phyloP scores from a whole-genome alignment of 345 rosid genomes.

The Populus euphratica region DNA sequence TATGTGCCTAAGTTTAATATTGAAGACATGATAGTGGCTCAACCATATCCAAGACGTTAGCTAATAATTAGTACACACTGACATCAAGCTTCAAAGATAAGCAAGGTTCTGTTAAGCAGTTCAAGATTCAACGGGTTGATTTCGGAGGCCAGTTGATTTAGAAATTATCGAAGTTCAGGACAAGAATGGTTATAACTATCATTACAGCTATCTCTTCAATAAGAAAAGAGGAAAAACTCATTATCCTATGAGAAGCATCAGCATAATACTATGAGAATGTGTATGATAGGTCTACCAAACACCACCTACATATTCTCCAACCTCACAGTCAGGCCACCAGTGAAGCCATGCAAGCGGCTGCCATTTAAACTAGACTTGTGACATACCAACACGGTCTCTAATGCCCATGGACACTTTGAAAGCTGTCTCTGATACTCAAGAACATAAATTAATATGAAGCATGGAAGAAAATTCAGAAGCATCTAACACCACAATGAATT shows the following conservation, averaged over 20 bases:
- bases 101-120: background rate
- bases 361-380: background rate
- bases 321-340: background rate
- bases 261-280: background rate
- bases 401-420: background rate
- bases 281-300: background rate
- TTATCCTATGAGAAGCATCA: background rate
- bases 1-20: background rate
- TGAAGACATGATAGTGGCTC: background rate
- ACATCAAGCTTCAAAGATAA: background rate
- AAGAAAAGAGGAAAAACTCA: background rate
- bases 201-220: background rate
- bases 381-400: background rate
- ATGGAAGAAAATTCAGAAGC: background rate
- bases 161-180: background rate
- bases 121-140: background rate
- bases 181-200: background rate
- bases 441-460: background rate
- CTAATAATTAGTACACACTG: background rate
- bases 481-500: too few species aligned
- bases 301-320: too few species aligned
- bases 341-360: background rate
- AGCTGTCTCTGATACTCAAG: background rate
- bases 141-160: background rate
- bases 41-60: background rate